Evolutionary conservation across 495 filamentous ascomycete species (phyloP), one percentile per base, ranked within the genome.

Genomic region (Tuber aestivum): DNA sequence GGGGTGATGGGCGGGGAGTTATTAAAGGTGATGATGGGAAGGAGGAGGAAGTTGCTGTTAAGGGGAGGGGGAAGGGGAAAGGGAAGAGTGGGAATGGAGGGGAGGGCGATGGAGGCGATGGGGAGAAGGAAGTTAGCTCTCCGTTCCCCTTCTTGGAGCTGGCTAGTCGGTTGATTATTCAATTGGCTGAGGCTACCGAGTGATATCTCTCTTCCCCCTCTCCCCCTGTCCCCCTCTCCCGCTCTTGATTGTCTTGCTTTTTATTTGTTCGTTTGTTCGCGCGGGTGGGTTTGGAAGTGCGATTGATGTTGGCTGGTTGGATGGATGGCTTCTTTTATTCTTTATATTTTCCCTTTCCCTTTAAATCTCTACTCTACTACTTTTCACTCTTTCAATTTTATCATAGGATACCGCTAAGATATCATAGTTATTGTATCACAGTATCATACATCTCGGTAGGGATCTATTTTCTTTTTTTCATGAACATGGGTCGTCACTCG

Each of bases 261-360:
- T 94, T 94, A 1, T 92, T 97, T 84, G 90, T 90, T 48, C 97
- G 95, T 38, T 98, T 97, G 87, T 92, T 92, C 61, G 93, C 97
- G 88, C 87, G 98, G 78, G 88, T 97, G 74, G 92, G 89, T 38
- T 86, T 99, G 78, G 96, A 96, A 80, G 93, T 88, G 69, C 98
- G 95, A 96, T 95, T 98, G 89, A 91, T 98, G 82, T 4, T 48
- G 45, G 14, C 32, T 32, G 56, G 14, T 35, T 32, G 56, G 98
- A 85, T 20, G 56, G 56, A 65, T 35, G 27, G 27, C 76, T 75
- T 42, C 35, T n/a, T 61, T 74, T 48, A 69, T 50, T 70, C 69
- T 35, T 72, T 74, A n/a, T 74, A 20, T 38, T 14, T 79, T 76
- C 71, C 56, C 71, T 71, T 41, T 71, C 50, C 74, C 56, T 71